Percentiles rank a stretch among this genome's conserved stretches.
These are phyloP conservation scores for Astrocystis sublimbata DNA, from an alignment of 495 filamentous ascomycete genomes.

Conservation along the genomic window DNA sequence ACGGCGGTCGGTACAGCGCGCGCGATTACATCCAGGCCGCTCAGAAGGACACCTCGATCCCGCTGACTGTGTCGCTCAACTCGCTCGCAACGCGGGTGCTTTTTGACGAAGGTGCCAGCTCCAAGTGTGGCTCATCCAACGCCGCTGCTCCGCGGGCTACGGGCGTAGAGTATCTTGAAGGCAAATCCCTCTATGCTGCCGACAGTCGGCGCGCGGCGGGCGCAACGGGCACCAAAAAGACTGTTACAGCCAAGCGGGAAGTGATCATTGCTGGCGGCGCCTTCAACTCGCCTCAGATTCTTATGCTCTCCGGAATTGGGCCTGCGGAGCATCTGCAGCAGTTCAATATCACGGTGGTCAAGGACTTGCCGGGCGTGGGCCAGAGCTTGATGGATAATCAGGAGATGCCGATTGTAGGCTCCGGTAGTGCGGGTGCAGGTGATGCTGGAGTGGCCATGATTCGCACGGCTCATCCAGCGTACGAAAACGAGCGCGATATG, in stretches of 20 bases:
- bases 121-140: constrained; percentile 19
- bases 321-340: constrained; percentile 21
- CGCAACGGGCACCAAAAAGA: constrained; percentile 32
- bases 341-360: constrained; percentile 32
- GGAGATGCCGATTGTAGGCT: constrained; percentile 35
- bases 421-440: constrained; percentile 28
- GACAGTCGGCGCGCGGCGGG: constrained; percentile 29
- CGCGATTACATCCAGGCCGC: constrained; percentile 38
- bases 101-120: constrained; percentile 27
- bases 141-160: constrained; percentile 31
- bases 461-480: constrained; percentile 37
- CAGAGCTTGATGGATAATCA: constrained; percentile 44
- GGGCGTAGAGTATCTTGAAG: constrained; percentile 36
- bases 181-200: constrained; percentile 35
- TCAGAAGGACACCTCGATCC: constrained; percentile 24
- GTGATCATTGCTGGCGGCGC: constrained; percentile 46
- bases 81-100: constrained; percentile 38
- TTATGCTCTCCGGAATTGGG: constrained; percentile 49
- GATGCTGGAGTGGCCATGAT: constrained; percentile 36
- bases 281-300: constrained; percentile 49
- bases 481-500: constrained; percentile 40
- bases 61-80: constrained; percentile 38
- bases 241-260: constrained; percentile 40
- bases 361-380: constrained; percentile 39
- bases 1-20: constrained; percentile 39